Base-by-base conservation (phyloP, 1,284 basidiomycete genomes). In the Papiliotrema laurentii region DNA sequence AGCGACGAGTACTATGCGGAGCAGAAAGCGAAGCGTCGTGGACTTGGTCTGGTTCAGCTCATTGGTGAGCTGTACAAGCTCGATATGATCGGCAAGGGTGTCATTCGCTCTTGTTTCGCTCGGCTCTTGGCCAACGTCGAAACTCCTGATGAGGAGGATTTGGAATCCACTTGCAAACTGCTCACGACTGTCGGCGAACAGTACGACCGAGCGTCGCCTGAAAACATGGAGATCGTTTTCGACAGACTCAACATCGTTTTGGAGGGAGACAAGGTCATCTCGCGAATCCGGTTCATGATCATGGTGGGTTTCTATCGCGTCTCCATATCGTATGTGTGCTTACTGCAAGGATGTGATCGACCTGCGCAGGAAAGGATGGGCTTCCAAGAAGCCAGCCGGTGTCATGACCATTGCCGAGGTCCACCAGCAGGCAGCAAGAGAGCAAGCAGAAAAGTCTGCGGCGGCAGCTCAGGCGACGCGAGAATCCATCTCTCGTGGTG, bases 51-150 rank as follows among this genome's bases (percentile, higher is more conserved):
- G 54, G 89, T 97, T 73, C 89, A 89, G 72, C 96, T 98, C 77
- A 96, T 97, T 59, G 93, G 94, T 64, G 93, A 97, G 77, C 79
- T 97, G 50, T 97, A 92, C 85, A 97, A 97, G 78, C 79, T 97
- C 33, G 85, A 86, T 73, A 94, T 96, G 89, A 78, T 96, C 47
- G 90, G 88, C 39, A 88, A 90, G 74, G 83, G 87, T 59, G 93
- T 94, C 75, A 97, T 98, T 86, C 87, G 92, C 75, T 85, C 90
- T 68, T 97, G 93, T 78, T 85, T 97, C 69, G 89, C 92, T 80
- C 91, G 92, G 75, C 81, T 97, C 6, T 79, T 97, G 24, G 82
- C 85, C 55, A 96, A 97, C 68, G 86, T 93, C 51, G 85, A 89
- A 53, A 88, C 89, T 66, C 93, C 93, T 0, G 91, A 97, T 69